A percentile compares a stretch with the other conserved stretches of the same genome.
phyloP scores from a whole-genome alignment of 169 alveolate species.

The Cyclospora cayetanensis region DNA sequence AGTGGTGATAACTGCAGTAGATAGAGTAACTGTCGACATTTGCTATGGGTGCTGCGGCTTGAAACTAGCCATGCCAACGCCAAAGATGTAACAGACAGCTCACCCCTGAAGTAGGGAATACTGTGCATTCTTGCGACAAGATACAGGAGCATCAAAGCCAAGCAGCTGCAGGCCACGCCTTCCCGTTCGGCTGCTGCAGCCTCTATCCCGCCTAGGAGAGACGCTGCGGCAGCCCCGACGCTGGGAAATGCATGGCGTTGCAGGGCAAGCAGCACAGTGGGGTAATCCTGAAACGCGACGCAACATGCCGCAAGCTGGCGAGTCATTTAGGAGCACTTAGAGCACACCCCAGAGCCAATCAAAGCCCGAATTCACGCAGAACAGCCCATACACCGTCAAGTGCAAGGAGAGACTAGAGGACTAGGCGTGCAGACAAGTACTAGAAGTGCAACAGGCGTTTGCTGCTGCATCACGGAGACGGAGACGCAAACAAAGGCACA shows the following conservation, averaged over 20 bases:
- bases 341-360: no score
- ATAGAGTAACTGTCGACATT: no score
- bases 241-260: constrained; percentile 21
- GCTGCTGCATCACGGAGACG: no score
- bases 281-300: constrained; percentile 47
- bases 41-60: background rate
- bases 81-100: background rate
- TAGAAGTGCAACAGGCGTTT: no score
- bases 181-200: background rate
- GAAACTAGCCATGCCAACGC: background rate
- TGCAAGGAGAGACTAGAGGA: no score
- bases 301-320: background rate
- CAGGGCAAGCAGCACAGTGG: constrained; percentile 9
- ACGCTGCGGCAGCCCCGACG: constrained; percentile 1
- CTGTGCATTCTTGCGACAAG: constrained; percentile 47
- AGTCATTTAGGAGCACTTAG: no score
- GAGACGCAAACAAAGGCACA: no score
- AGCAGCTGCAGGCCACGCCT: background rate
- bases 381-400: no score
- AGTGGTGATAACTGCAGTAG: background rate
- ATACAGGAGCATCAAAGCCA: constrained; percentile 39
- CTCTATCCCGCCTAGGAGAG: background rate
- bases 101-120: constrained; percentile 59
- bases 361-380: no score
- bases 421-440: no score